phyloP scores from a whole-genome alignment of 2,329 filamentous ascomycete species.

The Aspergillus neoniger region DNA sequence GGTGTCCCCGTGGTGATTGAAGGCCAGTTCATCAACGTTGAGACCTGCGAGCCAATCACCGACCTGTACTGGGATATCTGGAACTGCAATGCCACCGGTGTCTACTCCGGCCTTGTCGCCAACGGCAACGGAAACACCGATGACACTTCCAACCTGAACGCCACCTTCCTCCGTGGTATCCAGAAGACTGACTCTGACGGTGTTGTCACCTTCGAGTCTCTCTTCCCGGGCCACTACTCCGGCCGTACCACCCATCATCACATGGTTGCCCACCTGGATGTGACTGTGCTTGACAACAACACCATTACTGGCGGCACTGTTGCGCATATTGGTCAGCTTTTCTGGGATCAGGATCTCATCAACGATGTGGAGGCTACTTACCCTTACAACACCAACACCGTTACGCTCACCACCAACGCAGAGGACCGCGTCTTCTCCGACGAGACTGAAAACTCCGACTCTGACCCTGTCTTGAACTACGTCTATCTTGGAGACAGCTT shows the following conservation, averaged over 20 bases:
- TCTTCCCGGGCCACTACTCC: constrained; percentile 50
- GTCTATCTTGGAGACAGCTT: constrained; percentile 16
- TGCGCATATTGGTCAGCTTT: constrained; percentile 63
- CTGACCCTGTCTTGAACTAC: constrained; percentile 21
- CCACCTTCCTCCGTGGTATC: constrained; percentile 46
- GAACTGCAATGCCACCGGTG: constrained; percentile 36
- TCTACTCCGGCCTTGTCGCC: constrained; percentile 31
- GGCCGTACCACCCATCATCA: constrained; percentile 37
- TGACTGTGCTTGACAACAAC: constrained; percentile 29
- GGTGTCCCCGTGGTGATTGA: constrained; percentile 43
- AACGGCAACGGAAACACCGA: constrained; percentile 28
- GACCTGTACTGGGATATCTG: constrained; percentile 39
- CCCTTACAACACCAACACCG: constrained; percentile 34
- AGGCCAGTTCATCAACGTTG: constrained; percentile 42
- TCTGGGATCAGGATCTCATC: constrained; percentile 60
- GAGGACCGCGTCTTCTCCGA: constrained; percentile 17
- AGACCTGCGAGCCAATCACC: constrained; percentile 42
- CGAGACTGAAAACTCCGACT: constrained; percentile 19
- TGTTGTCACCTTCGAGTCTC: constrained; percentile 43
- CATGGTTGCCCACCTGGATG: constrained; percentile 32
- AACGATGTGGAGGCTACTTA: constrained; percentile 48
- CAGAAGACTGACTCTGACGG: constrained; percentile 46
- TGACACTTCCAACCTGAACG: constrained; percentile 37
- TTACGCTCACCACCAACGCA: constrained; percentile 17
- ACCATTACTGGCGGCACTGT: constrained; percentile 51